Percentiles rank a stretch among this genome's conserved stretches.
Conservation (phyloP, 2,329 filamentous ascomycete genomes). For the Cordyceps cicadae region DNA sequence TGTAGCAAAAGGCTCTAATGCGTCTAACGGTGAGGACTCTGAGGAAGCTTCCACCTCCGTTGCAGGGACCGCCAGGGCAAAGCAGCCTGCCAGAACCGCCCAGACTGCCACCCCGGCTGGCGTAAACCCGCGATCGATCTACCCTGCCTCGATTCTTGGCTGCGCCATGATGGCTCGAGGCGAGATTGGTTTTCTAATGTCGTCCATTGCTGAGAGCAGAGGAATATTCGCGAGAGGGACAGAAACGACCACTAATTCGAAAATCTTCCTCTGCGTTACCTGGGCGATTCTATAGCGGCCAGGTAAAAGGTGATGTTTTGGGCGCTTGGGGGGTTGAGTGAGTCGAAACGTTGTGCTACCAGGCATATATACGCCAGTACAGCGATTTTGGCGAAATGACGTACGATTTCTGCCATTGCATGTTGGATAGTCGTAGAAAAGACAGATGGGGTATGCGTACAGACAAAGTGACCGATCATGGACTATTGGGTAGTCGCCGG, state of each 20-base stretch:
- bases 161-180: conserved; percentile 66
- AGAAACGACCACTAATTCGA: conserved; percentile 19
- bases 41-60: no score
- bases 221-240: conserved; percentile 28
- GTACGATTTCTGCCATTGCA: no score
- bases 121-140: conserved; percentile 51
- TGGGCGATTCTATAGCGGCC: conserved; percentile 40
- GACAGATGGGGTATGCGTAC: no score
- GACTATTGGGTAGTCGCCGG: no score
- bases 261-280: conserved; percentile 43
- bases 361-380: background rate
- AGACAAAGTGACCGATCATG: no score
- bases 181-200: conserved; percentile 72
- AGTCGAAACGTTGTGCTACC: background rate
- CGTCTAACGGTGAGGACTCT: no score
- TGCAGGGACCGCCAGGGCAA: background rate
- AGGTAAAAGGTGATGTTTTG: background rate
- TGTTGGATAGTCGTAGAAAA: no score
- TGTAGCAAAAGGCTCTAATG: no score
- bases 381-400: no score
- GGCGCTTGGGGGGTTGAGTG: background rate
- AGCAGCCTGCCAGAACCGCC: background rate
- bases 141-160: conserved; percentile 59
- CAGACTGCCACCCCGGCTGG: conserved; percentile 13
- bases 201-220: conserved; percentile 53